These are phyloP conservation scores for Scenedesmus sp. DNA, from an alignment of 163 green algal species.

Conservation along the genomic window DNA sequence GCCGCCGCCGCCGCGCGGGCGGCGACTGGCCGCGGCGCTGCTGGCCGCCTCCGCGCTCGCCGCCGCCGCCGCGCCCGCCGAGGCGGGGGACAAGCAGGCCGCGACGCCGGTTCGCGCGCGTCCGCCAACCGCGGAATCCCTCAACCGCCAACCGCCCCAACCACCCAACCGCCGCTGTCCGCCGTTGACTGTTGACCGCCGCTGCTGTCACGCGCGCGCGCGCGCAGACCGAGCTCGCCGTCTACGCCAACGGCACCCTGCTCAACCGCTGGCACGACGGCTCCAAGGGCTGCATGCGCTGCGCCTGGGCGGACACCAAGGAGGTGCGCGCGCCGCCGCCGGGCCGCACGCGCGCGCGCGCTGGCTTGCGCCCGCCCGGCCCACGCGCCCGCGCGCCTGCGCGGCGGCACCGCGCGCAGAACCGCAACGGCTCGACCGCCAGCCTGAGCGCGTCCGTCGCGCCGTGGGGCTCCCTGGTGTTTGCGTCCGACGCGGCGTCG, in stretches of 20 bases:
- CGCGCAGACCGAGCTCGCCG: background rate
- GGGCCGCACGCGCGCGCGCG: no score
- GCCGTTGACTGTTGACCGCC: no score
- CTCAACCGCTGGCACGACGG: conserved; percentile 29
- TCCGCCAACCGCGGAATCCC: no score
- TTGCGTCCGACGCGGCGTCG: conserved; percentile 6
- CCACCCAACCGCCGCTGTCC: no score
- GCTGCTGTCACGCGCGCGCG: background rate
- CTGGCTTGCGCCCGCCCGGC: no score
- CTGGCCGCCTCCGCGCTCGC: background rate
- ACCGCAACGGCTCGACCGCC: background rate
- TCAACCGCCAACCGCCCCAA: no score
- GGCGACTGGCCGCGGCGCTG: background rate
- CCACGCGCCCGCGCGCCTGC: background rate
- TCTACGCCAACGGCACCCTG: conserved; percentile 16
- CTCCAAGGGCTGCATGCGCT: conserved; percentile 44
- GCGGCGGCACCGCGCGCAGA: background rate
- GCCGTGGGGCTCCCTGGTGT: conserved; percentile 42
- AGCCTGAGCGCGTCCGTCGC: conserved; percentile 29
- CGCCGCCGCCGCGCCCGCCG: background rate
- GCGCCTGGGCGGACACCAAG: conserved; percentile 39
- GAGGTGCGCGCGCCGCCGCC: conserved; percentile 2
- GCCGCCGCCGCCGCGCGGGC: background rate
- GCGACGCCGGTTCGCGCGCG: no score
- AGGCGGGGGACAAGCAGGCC: background rate